These are phyloP conservation scores for Ophiosphaerella korrae DNA, from an alignment of 2,329 filamentous ascomycete genomes.

Conservation along the genomic window DNA sequence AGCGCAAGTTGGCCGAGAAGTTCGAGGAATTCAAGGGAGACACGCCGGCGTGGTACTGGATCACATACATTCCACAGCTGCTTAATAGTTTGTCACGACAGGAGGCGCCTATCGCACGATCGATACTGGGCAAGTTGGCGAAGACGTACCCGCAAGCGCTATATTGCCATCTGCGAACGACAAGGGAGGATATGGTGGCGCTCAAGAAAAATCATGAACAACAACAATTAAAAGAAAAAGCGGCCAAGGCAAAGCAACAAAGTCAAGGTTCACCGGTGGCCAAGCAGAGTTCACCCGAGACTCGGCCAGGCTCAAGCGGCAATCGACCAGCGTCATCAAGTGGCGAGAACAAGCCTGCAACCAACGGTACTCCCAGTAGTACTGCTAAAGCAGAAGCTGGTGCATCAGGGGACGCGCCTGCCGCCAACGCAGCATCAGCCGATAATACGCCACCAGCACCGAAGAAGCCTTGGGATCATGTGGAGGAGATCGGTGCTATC, in stretches of 20 bases:
- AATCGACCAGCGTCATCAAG: conserved; percentile 40
- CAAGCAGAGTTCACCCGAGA: conserved; percentile 45
- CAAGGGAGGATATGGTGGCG: conserved; percentile 86
- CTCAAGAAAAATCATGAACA: conserved; percentile 86
- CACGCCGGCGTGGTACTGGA: conserved; percentile 99
- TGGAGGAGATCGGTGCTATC: conserved; percentile 92
- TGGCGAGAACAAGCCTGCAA: conserved; percentile 58
- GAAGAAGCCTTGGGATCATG: conserved; percentile 93
- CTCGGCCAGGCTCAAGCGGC: conserved; percentile 38
- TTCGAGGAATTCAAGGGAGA: conserved; percentile 98
- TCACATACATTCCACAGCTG: conserved; percentile 96
- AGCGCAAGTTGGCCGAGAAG: conserved; percentile 79
- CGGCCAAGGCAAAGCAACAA: conserved; percentile 63
- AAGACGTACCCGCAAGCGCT: conserved; percentile 93
- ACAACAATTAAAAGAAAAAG: conserved; percentile 63
- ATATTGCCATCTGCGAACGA: conserved; percentile 94
- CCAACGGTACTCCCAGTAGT: conserved; percentile 49
- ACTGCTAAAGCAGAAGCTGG: conserved; percentile 47
- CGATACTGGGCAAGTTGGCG: conserved; percentile 88
- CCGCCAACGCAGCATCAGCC: conserved; percentile 16
- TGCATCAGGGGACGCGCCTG: conserved; percentile 41
- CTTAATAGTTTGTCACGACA: conserved; percentile 89
- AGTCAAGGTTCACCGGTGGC: conserved; percentile 45
- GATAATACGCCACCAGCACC: conserved; percentile 33
- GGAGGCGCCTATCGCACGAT: conserved; percentile 84